These are phyloP conservation scores for Diversispora epigaea DNA, from an alignment of 192 early-diverging fungal species.

Conservation along the genomic window DNA sequence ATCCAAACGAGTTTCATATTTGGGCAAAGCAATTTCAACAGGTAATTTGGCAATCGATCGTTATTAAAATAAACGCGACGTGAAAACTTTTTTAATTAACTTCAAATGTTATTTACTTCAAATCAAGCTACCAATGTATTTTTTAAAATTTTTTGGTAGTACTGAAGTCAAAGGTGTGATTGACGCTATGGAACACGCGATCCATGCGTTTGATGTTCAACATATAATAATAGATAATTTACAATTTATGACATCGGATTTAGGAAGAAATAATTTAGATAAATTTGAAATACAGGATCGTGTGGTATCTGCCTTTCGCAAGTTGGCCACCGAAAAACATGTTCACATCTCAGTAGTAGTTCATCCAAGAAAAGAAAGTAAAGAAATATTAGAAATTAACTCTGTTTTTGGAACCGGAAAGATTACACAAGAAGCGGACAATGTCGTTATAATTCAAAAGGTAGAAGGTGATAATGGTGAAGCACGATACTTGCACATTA, in stretches of 20 bases:
- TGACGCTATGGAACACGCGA: slow-evolving; percentile 65
- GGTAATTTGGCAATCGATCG: slow-evolving; percentile 31
- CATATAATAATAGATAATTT: slow-evolving; percentile 74
- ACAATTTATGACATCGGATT: slow-evolving; percentile 74
- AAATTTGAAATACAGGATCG: slow-evolving; percentile 71
- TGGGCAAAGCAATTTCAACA: slow-evolving; percentile 66
- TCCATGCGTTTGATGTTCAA: slow-evolving; percentile 67
- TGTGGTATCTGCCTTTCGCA: slow-evolving; percentile 59
- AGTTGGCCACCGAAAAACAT: slow-evolving; percentile 65
- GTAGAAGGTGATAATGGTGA: slow-evolving; percentile 36
- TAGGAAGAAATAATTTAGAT: slow-evolving; percentile 53
- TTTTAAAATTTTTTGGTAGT: slow-evolving; percentile 73
- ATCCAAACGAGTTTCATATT: slow-evolving; percentile 52
- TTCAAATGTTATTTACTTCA: neutral
- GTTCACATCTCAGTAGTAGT: slow-evolving; percentile 74
- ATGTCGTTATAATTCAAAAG: slow-evolving; percentile 67
- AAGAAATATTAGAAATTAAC: slow-evolving; percentile 60
- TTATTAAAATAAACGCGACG: neutral
- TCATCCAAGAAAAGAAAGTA: slow-evolving; percentile 66
- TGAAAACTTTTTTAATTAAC: too few species aligned
- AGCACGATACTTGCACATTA: slow-evolving; percentile 56
- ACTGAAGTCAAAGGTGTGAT: slow-evolving; percentile 64
- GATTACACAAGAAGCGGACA: slow-evolving; percentile 76
- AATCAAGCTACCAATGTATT: slow-evolving; percentile 63
- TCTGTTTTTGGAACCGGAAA: slow-evolving; percentile 74